These are phyloP conservation scores for Nicotiana undulata DNA, from an alignment of 257 asterid genomes.

Conservation along the genomic window DNA sequence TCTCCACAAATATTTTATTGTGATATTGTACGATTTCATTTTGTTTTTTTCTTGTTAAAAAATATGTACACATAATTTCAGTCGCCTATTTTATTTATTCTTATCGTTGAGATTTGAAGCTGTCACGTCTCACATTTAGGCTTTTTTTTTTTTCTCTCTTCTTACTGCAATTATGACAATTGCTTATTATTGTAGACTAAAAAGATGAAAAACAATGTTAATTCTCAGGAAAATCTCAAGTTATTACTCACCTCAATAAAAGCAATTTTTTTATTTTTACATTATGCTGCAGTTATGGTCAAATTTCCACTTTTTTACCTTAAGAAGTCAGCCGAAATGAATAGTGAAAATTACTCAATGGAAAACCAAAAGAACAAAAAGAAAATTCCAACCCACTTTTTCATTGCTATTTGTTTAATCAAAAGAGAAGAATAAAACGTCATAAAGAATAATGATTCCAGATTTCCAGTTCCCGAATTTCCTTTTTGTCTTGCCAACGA, in stretches of 20 bases:
- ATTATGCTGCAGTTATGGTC: not conserved
- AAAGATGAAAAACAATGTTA: not conserved
- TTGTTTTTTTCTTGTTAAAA: conserved; percentile 6
- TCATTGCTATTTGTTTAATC: not conserved
- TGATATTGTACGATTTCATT: conserved; percentile 8
- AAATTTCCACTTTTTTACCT: not conserved
- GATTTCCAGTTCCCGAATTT: not conserved
- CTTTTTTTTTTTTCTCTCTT: not conserved
- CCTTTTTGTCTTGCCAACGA: not conserved
- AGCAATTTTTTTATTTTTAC: not conserved
- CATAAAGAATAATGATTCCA: not conserved
- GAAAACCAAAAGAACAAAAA: not conserved
- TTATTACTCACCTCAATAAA: too few relatives aligned
- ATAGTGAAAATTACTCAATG: not conserved
- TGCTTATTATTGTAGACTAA: not conserved
- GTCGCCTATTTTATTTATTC: not conserved
- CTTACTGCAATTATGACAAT: too few relatives aligned
- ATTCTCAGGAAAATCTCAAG: too few relatives aligned
- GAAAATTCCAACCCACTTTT: not conserved
- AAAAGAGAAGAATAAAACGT: not conserved
- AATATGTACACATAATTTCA: not conserved
- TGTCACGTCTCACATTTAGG: not conserved
- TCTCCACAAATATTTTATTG: not conserved
- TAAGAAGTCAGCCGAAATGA: not conserved
- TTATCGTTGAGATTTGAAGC: not conserved